phyloP scores from a whole-genome alignment of 306 rosid genomes.

The Dryas drummondii region DNA sequence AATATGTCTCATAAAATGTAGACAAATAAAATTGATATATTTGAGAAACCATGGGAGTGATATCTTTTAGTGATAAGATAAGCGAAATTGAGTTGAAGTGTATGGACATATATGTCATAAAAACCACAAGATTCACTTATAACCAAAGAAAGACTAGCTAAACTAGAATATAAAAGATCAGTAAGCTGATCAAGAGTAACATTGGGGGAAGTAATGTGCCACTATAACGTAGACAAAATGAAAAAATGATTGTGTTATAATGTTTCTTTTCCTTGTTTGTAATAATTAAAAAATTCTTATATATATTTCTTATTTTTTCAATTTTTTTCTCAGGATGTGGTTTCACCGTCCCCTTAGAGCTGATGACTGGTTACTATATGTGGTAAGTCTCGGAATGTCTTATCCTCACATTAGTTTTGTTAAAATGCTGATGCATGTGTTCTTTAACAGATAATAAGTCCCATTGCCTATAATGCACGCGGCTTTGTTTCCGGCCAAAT shows the following conservation, averaged over 20 bases:
- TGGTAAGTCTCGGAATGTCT: slow-evolving; percentile 45
- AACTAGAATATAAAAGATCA: neutral
- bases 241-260: too few relatives aligned
- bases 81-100: neutral
- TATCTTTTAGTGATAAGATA: neutral
- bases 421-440: slow-evolving; percentile 28
- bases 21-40: neutral
- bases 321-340: slow-evolving; percentile 64
- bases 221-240: neutral
- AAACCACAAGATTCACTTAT: neutral
- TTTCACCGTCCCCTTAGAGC: slow-evolving; percentile 87
- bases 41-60: neutral
- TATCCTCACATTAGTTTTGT: slow-evolving; percentile 1
- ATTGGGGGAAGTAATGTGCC: neutral
- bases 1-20: neutral
- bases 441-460: slow-evolving; percentile 52
- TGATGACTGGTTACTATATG: slow-evolving; percentile 85
- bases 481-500: slow-evolving; percentile 69
- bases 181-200: neutral
- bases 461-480: slow-evolving; percentile 60
- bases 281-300: neutral
- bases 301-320: slow-evolving; percentile 17
- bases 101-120: neutral
- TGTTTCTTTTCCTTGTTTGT: neutral
- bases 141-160: neutral